Base-by-base conservation (phyloP, 805 yeast genomes). In the Saturnispora ahearnii region DNA sequence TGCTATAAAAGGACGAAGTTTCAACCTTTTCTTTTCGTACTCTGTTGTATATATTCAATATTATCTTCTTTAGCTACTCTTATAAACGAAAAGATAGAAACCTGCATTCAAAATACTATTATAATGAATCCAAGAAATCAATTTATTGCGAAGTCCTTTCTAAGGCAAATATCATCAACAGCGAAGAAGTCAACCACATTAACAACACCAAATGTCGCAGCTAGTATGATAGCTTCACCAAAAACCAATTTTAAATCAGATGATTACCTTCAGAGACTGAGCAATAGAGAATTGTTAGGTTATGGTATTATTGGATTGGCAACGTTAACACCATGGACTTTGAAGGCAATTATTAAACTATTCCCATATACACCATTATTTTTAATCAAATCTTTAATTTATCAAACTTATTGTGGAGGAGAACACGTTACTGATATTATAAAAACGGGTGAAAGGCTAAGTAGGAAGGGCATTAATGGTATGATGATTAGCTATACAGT, bases 401-500 rank as follows among this genome's bases (percentile, higher is more conserved):
- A 86, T 64, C 84, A 84, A 52, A 74, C 87, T 53, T 90, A 91
- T 69, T 84, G 95, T 63, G 98, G 98, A 37, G 98, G 98, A 51
- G 91, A 86, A 59, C 79, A 77, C 52, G 74, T 83, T 49, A 66
- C 67, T 10, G 85, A 89, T 55, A 93, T 90, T 12, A 71, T 78
- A 48, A 64, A 71, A 49, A 84, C 96, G 4, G 96, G 95, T 48
- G 69, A 73, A 49, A 71, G 79, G 51, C 73, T 90, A 56, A 72
- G 79, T 49, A 65, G 74, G 46, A 74, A 95, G 53, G 95, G 96
- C 9, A 85, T 89, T 61, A 79, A 86, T 57, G 91, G 90, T 71
- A 87, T 90, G 95, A 88, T 90, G 96, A 71, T 90, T n/a, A 84
- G 95, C 1, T 78, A 88, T 64, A 87, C 96, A 13, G 89, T 90